These are phyloP conservation scores for Tricholoma bakamatsutake DNA, from an alignment of 768 basidiomycete genomes.

Conservation along the genomic window DNA sequence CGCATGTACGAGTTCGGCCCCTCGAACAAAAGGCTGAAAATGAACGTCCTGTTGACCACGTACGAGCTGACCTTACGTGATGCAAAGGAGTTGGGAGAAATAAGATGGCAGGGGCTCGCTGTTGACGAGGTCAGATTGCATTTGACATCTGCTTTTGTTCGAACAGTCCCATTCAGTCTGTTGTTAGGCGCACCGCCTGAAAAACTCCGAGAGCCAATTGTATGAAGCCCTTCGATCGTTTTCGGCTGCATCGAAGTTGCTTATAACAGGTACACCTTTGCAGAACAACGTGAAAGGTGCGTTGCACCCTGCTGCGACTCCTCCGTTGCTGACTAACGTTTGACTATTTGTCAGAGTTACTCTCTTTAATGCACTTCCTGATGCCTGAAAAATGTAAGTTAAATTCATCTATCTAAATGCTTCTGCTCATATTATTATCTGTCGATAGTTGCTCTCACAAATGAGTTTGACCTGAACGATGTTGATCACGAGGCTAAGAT, in stretches of 20 bases:
- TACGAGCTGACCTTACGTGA: conserved; percentile 95
- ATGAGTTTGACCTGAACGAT: conserved; percentile 93
- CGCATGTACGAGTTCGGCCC: conserved; percentile 88
- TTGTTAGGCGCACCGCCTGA: conserved; percentile 90
- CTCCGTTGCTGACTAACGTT: conserved; percentile 2
- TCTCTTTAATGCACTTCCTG: conserved; percentile 98
- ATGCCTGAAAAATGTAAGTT: conserved; percentile 94
- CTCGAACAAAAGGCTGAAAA: conserved; percentile 84
- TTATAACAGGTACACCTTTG: conserved; percentile 96
- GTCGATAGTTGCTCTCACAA: conserved; percentile 74
- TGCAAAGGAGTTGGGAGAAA: conserved; percentile 78
- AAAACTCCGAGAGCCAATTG: conserved; percentile 95
- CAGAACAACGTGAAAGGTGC: conserved; percentile 98
- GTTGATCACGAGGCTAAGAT: conserved; percentile 92
- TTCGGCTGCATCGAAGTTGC: conserved; percentile 83
- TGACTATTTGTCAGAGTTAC: conserved; percentile 55
- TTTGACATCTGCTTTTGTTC: conserved; percentile 1
- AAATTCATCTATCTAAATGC: neutral
- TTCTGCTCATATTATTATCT: conserved; percentile 5
- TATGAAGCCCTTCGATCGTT: conserved; percentile 93
- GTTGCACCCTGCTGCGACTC: conserved; percentile 14
- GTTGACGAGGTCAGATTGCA: conserved; percentile 79
- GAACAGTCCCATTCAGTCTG: conserved; percentile 13
- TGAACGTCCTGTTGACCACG: conserved; percentile 96
- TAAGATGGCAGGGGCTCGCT: conserved; percentile 96